phyloP scores from a whole-genome alignment of 1,139 yeast genomes.

The Pichia norvegensis region DNA sequence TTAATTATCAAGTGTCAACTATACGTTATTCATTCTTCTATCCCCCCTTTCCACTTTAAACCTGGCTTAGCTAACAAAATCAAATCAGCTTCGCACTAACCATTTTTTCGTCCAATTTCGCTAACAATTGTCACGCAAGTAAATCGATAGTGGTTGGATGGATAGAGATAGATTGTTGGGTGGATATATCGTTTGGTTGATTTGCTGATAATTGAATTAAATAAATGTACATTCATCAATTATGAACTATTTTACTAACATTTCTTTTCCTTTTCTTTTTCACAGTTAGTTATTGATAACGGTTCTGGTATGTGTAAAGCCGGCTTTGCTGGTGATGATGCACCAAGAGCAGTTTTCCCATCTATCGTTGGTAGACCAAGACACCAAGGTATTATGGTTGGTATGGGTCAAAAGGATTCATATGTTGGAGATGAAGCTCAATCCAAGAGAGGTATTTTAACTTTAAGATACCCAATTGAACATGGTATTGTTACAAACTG shows the following conservation, averaged over 20 bases:
- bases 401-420: constrained; percentile 99
- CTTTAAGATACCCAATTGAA: constrained; percentile 98
- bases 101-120: background rate
- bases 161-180: too few species aligned
- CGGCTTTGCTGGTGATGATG: constrained; percentile 99
- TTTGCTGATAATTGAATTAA: too few species aligned
- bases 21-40: too few species aligned
- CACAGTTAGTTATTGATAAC: constrained; percentile 86
- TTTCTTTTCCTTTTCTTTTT: constrained; percentile 4
- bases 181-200: too few species aligned
- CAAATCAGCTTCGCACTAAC: background rate
- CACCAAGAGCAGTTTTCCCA: constrained; percentile 99
- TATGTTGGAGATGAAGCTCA: constrained; percentile 99
- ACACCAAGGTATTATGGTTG: constrained; percentile 99
- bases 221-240: too few species aligned
- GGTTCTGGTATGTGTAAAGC: constrained; percentile 99
- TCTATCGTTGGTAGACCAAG: constrained; percentile 99
- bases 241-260: constrained; percentile 10
- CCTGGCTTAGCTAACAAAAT: too few species aligned
- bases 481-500: constrained; percentile 99
- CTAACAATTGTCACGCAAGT: background rate
- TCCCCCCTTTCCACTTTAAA: too few species aligned
- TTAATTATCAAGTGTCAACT: too few species aligned
- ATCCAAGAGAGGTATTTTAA: constrained; percentile 99
- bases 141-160: too few species aligned